phyloP scores from a whole-genome alignment of 1,139 yeast species.

The Entelexis sorbosivorans region DNA sequence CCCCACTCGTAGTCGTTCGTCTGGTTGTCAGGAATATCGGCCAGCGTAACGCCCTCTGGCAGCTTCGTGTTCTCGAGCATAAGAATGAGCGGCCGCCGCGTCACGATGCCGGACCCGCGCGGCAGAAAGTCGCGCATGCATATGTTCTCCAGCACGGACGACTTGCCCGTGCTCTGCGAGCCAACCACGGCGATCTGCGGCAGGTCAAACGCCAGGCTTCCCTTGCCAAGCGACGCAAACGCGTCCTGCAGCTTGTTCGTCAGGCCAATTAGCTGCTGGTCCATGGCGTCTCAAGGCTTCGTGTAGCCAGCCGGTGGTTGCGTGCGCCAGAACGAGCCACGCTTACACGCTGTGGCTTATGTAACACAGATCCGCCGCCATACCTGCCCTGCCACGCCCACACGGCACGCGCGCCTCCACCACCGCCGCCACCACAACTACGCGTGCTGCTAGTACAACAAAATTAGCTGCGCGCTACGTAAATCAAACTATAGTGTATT shows the following conservation, averaged over 20 bases:
- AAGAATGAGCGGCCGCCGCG: constrained; percentile 63
- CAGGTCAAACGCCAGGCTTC: constrained; percentile 49
- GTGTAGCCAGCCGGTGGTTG: background rate
- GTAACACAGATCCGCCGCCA: too few relatives aligned
- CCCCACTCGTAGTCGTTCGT: constrained; percentile 61
- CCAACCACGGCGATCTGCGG: constrained; percentile 83
- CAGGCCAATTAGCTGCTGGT: constrained; percentile 77
- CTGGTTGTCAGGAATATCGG: constrained; percentile 20
- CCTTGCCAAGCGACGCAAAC: constrained; percentile 23
- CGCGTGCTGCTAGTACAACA: too few relatives aligned
- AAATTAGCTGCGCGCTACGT: too few relatives aligned
- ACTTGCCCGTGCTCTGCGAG: constrained; percentile 70
- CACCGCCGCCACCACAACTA: too few relatives aligned
- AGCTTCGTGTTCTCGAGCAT: constrained; percentile 54
- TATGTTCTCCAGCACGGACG: constrained; percentile 68
- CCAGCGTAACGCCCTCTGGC: constrained; percentile 69
- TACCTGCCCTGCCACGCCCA: too few relatives aligned
- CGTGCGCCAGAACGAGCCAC: background rate
- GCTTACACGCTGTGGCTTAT: background rate
- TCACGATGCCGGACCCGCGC: constrained; percentile 74
- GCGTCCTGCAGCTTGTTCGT: constrained; percentile 82
- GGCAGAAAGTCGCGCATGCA: constrained; percentile 81
- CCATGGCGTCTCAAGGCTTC: constrained; percentile 41
- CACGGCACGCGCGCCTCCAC: too few relatives aligned
- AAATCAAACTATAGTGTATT: too few relatives aligned